Evolutionary conservation across 306 rosid species (phyloP).

Genomic region (Vigna angularis): DNA sequence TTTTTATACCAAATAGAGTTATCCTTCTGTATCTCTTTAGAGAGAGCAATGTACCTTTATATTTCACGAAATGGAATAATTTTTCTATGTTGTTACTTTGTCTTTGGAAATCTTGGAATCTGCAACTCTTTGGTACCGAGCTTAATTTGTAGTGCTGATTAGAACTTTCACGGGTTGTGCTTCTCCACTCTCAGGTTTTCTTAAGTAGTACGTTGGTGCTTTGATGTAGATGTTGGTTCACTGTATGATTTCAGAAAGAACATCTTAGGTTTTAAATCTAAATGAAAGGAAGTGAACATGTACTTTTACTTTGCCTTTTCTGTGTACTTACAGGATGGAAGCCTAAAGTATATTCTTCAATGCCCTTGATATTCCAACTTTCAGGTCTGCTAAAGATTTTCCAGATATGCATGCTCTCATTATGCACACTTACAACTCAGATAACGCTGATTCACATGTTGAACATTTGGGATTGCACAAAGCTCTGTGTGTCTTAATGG

Average conservation of each 20-base stretch:
- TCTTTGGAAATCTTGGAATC: conserved; percentile 26
- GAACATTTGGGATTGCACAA: conserved; percentile 98
- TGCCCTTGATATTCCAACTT: conserved; percentile 71
- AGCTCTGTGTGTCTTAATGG: conserved; percentile 95
- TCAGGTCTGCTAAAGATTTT: conserved; percentile 96
- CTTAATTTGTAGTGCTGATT: conserved; percentile 16
- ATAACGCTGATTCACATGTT: conserved; percentile 73
- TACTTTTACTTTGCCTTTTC: conserved; percentile 50
- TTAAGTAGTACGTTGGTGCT: conserved; percentile 6
- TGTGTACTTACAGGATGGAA: conserved; percentile 52
- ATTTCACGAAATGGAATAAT: no score
- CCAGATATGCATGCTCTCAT: conserved; percentile 91
- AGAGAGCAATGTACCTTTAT: conserved; percentile 2
- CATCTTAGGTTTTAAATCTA: conserved; percentile 9
- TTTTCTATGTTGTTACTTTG: background rate
- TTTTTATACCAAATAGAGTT: background rate
- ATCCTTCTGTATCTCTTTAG: conserved; percentile 8
- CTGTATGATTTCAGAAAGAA: conserved; percentile 21
- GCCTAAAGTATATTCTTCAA: conserved; percentile 72
- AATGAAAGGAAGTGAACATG: conserved; percentile 43
- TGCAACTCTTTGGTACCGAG: background rate
- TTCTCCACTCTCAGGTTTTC: conserved; percentile 3
- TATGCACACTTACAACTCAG: conserved; percentile 88
- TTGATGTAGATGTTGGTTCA: conserved; percentile 30
- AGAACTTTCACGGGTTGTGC: background rate